A percentile compares a stretch with the other conserved stretches of the same genome.
Conservation (phyloP, 2,329 filamentous ascomycete species). For the Colletotrichum horii region DNA sequence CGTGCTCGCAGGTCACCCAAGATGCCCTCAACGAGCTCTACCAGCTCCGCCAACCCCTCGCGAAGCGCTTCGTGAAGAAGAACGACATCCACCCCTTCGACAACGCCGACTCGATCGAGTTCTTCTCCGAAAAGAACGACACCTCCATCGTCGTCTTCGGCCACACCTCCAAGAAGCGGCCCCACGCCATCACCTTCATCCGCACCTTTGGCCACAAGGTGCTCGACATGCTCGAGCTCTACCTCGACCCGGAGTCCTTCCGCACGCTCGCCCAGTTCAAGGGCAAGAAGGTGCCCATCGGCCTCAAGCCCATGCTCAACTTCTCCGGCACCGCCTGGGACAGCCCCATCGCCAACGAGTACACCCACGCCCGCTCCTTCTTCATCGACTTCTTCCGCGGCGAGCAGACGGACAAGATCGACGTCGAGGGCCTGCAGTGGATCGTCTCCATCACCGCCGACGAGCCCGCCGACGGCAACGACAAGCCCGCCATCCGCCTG, state of each 20-base stretch:
- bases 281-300: slow-evolving; percentile 75
- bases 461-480: slow-evolving; percentile 53
- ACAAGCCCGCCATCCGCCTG: slow-evolving; percentile 66
- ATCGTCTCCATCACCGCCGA: slow-evolving; percentile 82
- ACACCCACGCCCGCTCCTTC: slow-evolving; percentile 85
- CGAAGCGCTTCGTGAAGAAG: slow-evolving; percentile 95
- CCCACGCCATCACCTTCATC: slow-evolving; percentile 83
- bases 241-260: slow-evolving; percentile 78
- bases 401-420: slow-evolving; percentile 75
- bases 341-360: slow-evolving; percentile 77
- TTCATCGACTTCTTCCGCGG: slow-evolving; percentile 91
- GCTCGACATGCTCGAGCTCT: slow-evolving; percentile 92
- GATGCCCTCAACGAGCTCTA: slow-evolving; percentile 86
- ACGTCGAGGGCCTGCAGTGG: slow-evolving; percentile 95
- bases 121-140: slow-evolving; percentile 97
- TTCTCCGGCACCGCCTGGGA: slow-evolving; percentile 92
- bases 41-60: slow-evolving; percentile 81
- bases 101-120: slow-evolving; percentile 85
- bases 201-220: slow-evolving; percentile 87
- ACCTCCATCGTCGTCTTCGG: slow-evolving; percentile 85
- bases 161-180: slow-evolving; percentile 91
- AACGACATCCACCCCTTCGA: slow-evolving; percentile 96
- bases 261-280: slow-evolving; percentile 77
- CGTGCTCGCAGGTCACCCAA: slow-evolving; percentile 81
- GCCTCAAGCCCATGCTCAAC: slow-evolving; percentile 87